Percentiles rank a stretch among this genome's conserved stretches.
Conservation (phyloP, 2,329 filamentous ascomycete species). For the Cladosporium halotolerans region DNA sequence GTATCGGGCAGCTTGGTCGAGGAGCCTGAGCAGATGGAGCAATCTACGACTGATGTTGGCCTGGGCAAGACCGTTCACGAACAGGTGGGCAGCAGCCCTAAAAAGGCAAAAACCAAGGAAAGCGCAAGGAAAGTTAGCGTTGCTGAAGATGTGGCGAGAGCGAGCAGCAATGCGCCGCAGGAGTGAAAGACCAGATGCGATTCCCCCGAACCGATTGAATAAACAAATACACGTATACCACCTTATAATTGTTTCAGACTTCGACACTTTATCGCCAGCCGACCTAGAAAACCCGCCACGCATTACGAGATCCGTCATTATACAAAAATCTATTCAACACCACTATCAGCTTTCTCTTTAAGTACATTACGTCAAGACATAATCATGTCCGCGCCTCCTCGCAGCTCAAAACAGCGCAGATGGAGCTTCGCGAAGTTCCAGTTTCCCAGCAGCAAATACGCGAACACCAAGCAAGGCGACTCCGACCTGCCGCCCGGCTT, state of each 20-base stretch:
- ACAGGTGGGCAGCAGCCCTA: slow-evolving; percentile 7
- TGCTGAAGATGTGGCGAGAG: slow-evolving; percentile 3
- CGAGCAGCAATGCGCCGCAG: neutral
- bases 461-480: neutral
- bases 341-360: too few species aligned
- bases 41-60: slow-evolving; percentile 22
- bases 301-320: too few species aligned
- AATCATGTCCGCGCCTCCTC: too few species aligned
- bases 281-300: too few species aligned
- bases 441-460: neutral
- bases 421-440: neutral
- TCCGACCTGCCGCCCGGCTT: neutral
- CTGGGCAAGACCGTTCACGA: slow-evolving; percentile 31
- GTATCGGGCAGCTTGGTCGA: slow-evolving; percentile 18
- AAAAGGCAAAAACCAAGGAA: neutral
- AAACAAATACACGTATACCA: too few species aligned
- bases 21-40: slow-evolving; percentile 22
- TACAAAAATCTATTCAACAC: too few species aligned
- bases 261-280: too few species aligned
- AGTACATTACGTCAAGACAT: too few species aligned
- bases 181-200: too few species aligned
- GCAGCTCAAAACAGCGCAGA: neutral
- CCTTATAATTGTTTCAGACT: too few species aligned
- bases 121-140: neutral
- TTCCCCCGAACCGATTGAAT: too few species aligned